Evolutionary conservation across 108 stramenopile genomes (phyloP).

Genomic region (Bacterosira constricta): DNA sequence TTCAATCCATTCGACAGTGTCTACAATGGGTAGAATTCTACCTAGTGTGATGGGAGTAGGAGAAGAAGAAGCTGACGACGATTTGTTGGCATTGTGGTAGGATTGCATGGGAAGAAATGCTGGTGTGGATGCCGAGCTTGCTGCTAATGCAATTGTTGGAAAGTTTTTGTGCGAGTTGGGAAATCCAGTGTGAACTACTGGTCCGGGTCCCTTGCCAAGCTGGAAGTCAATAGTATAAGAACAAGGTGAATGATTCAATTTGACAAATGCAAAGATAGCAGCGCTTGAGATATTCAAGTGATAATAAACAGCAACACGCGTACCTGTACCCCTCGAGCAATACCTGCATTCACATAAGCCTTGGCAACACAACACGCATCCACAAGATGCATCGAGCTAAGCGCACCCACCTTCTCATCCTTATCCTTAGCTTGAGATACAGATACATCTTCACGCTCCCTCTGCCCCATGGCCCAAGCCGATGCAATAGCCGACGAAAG

Average conservation of each 20-base stretch:
- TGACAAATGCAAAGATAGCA: neutral
- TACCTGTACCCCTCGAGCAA: constrained; percentile 63
- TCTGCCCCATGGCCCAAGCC: constrained; percentile 77
- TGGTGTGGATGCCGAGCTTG: constrained; percentile 19
- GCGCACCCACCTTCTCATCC: constrained; percentile 56
- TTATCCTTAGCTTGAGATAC: constrained; percentile 3
- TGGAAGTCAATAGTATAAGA: neutral
- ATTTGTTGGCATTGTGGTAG: constrained; percentile 13
- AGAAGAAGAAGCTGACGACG: constrained; percentile 13
- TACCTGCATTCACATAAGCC: constrained; percentile 85
- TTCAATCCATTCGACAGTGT: constrained; percentile 73
- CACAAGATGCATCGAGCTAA: constrained; percentile 52
- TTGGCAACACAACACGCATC: constrained; percentile 88
- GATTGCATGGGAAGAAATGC: constrained; percentile 49
- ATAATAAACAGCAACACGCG: neutral
- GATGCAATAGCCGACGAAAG: constrained; percentile 88
- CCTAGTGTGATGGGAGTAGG: constrained; percentile 47
- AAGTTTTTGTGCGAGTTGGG: constrained; percentile 65
- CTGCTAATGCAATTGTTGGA: constrained; percentile 58
- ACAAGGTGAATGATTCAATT: neutral
- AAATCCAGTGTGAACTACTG: constrained; percentile 80
- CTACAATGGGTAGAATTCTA: constrained; percentile 81
- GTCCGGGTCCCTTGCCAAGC: constrained; percentile 83
- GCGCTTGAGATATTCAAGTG: no score
- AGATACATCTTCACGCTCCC: constrained; percentile 26